Conservation (phyloP, 2,329 filamentous ascomycete genomes). For the Westerdykella ornata region DNA sequence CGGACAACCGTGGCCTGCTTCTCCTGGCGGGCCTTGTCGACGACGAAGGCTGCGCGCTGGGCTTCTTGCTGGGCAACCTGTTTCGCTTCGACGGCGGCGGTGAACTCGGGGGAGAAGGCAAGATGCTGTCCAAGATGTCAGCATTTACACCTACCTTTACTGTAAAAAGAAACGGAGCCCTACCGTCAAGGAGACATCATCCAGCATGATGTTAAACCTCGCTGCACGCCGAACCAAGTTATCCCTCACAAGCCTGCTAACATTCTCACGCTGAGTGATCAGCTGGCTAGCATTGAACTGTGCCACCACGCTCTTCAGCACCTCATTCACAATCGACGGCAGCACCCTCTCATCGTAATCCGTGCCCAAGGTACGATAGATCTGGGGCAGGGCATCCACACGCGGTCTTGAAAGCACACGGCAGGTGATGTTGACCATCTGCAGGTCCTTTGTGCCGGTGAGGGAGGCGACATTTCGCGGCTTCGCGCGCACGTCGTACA, state of each 20-base stretch:
- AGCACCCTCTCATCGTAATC: conserved; percentile 98
- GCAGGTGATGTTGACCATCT: conserved; percentile 99
- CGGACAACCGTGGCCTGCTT: conserved; percentile 98
- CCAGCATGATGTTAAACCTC: conserved; percentile 93
- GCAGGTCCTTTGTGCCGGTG: conserved; percentile 96
- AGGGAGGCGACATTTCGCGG: conserved; percentile 94
- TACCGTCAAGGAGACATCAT: conserved; percentile 96
- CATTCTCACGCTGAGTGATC: conserved; percentile 98
- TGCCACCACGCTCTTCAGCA: conserved; percentile 95
- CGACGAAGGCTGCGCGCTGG: conserved; percentile 91
- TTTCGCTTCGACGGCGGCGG: conserved; percentile 62
- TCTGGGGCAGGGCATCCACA: conserved; percentile 83
- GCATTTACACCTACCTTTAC: conserved; percentile 4
- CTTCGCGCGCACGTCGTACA: conserved; percentile 97
- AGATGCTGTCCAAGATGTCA: conserved; percentile 47
- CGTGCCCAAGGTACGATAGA: conserved; percentile 88
- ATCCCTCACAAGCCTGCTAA: conserved; percentile 82
- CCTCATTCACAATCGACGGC: conserved; percentile 98
- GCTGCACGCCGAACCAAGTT: conserved; percentile 87
- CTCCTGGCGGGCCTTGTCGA: conserved; percentile 98
- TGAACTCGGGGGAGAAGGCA: conserved; percentile 64
- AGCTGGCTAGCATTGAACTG: conserved; percentile 98
- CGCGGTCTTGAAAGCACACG: conserved; percentile 92
- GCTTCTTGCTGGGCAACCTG: conserved; percentile 81
- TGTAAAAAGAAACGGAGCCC: conserved; percentile 23